Base-by-base conservation (phyloP, 179 eudicot species). In the Pouteria campechiana region DNA sequence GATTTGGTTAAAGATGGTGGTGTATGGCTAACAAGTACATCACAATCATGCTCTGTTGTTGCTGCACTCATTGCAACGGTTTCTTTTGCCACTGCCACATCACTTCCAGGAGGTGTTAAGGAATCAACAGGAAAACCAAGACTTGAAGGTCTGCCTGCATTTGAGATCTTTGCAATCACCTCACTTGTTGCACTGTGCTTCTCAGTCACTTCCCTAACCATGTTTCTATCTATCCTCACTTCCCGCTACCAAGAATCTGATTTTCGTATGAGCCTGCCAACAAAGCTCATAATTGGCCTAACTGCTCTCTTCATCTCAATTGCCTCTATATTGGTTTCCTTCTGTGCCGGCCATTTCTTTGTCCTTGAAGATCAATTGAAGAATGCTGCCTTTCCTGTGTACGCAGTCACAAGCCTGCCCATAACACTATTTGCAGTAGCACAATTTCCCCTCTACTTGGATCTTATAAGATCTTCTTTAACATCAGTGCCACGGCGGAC, bases 41-140 rank as follows among this genome's bases (percentile, higher is more conserved):
- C 59, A 8, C 28, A 54, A 31, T 54, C 59, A 6, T 54, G 50
- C 15, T 54, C 50, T 20, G 13, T 54, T 2, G 50, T 54, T 12
- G 59, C 59, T 12, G 59, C 59, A 3, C 59, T 54, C 35, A 54
- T 54, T 2, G 50, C 59, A 15, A 54, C 49, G 12, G 58, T 52
- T 1, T 48, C 58, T 12, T 52, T 52, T 14, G 58, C 58, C 48
- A 52, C 58, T 2, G 32, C 58, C 7, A 7, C 17, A 48, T 32
- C 58, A 12, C 42, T 54, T n/a, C 58, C 59, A 0, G 50, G 59
- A 4, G 50, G 50, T 7, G 36, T 33, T 11, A 12, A 34, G 1
- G 1, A 32, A 9, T 14, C n/a, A 7, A 18, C n/a, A 3, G 50
- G 43, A 8, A 34, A 3, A 12, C 59, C 50, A 1, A 44, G 4